A percentile compares a stretch with the other conserved stretches of the same genome.
Evolutionary conservation across 2,329 filamentous ascomycete species (phyloP).

Genomic region (Talaromyces sp.): DNA sequence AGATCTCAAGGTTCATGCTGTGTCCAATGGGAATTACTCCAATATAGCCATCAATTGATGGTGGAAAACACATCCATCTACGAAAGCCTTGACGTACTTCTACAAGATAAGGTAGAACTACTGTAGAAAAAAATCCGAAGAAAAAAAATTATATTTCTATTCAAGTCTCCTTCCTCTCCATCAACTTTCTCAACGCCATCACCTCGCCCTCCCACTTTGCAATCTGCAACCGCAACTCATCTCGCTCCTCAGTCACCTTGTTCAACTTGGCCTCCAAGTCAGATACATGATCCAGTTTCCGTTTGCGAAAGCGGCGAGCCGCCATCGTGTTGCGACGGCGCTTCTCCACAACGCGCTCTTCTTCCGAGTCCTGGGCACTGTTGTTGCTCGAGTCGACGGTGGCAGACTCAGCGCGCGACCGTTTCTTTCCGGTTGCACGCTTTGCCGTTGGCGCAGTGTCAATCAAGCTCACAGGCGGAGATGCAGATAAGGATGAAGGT

Average conservation of each 20-base stretch:
- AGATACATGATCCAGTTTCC: conserved; percentile 27
- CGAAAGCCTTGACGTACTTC: too few relatives aligned
- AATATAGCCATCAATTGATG: too few relatives aligned
- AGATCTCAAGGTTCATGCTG: neutral
- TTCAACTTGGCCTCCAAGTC: conserved; percentile 29
- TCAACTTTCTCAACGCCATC: conserved; percentile 25
- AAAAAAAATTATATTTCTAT: neutral
- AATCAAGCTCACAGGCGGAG: conserved; percentile 3
- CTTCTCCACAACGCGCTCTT: conserved; percentile 20
- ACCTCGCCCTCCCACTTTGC: conserved; percentile 33
- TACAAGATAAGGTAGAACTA: neutral
- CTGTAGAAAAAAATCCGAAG: neutral
- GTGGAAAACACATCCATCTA: neutral
- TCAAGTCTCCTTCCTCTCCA: conserved; percentile 12
- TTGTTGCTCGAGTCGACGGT: conserved; percentile 9
- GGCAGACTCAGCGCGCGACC: conserved; percentile 5
- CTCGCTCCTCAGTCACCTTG: conserved; percentile 26
- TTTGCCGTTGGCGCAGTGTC: neutral
- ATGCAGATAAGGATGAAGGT: neutral
- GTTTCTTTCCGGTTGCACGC: conserved; percentile 2
- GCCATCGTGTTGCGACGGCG: conserved; percentile 32
- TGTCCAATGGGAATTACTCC: neutral
- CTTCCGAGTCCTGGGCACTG: conserved; percentile 12
- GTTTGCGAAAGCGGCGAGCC: conserved; percentile 32
- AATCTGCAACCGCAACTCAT: conserved; percentile 29